Base-by-base conservation (phyloP, 2,329 filamentous ascomycete species). In the Fusarium brachygibbosum region DNA sequence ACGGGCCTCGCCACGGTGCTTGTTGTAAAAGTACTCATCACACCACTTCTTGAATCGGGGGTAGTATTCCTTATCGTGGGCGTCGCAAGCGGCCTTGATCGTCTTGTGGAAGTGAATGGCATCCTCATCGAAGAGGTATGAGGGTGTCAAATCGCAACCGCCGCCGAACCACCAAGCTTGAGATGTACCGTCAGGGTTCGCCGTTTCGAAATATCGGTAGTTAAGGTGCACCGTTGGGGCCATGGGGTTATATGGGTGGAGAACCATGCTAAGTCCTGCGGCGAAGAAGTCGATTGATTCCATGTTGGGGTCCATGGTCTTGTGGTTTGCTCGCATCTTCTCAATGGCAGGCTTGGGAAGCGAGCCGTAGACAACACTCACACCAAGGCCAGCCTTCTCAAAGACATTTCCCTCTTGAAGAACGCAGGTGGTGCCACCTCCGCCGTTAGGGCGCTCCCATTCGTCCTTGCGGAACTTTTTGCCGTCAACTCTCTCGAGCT, bases 111-210 rank as follows among this genome's bases (percentile, higher is more conserved):
- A 99, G 80, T 98, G 95, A 60, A 97, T 92, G 37, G 93, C 95
- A 79, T 99, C 96, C 79, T 99, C 96, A 74, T 98, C 95, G 81
- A 97, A 98, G 32, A 99, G 88, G 78, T 98, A 99, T 38, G 87
- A 90, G 0, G 96, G 96, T 14, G 96, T 99, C 72, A 99, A 82
- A 80, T 99, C 96, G 54, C 93, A 94, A 58, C 96, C 96, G 51
- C 96, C 96, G 69, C 96, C 96, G 76, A 97, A 99, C 96, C 96
- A 99, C 95, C 96, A 99, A 10, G 94, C 91, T 69, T 95, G 93
- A 53, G 86, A 90, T 70, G 86, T 91, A 42, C 92, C 93, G 74
- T 95, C 91, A 11, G 91, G 88, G 74, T 95, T 92, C 64, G 93
- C 92, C 2, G 96, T 99, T 84, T 99, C 96, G 77, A 99, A 99